Conservation (phyloP, 345 rosid genomes). For the Angophora floribunda region DNA sequence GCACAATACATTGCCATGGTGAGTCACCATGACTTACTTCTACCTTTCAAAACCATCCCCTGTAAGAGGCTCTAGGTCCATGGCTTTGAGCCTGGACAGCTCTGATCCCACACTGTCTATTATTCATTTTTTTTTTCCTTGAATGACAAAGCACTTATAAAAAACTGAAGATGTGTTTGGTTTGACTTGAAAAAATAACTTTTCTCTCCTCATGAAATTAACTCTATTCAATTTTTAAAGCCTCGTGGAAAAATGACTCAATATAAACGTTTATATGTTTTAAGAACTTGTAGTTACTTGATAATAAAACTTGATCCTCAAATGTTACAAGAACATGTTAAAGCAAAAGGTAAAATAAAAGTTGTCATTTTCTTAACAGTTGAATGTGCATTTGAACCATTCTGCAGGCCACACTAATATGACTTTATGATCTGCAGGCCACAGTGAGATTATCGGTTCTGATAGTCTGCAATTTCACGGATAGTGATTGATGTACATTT, state of each 20-base stretch:
- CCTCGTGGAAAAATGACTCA: background rate
- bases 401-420: background rate
- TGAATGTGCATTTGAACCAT: background rate
- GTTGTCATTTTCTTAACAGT: background rate
- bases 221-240: background rate
- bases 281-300: background rate
- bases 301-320: background rate
- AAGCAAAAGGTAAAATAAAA: background rate
- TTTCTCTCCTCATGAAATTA: background rate
- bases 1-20: slow-evolving; percentile 44
- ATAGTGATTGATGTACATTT: background rate
- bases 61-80: background rate
- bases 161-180: background rate
- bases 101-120: background rate
- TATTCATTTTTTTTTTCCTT: background rate
- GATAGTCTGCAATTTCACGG: background rate
- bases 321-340: background rate
- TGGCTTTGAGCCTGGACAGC: background rate
- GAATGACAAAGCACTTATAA: background rate
- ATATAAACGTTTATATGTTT: background rate
- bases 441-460: background rate
- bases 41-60: background rate
- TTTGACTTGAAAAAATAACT: background rate
- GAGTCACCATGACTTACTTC: background rate
- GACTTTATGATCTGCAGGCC: background rate